These are phyloP conservation scores for Hebeloma cylindrosporum DNA, from an alignment of 768 basidiomycete species.

Conservation along the genomic window DNA sequence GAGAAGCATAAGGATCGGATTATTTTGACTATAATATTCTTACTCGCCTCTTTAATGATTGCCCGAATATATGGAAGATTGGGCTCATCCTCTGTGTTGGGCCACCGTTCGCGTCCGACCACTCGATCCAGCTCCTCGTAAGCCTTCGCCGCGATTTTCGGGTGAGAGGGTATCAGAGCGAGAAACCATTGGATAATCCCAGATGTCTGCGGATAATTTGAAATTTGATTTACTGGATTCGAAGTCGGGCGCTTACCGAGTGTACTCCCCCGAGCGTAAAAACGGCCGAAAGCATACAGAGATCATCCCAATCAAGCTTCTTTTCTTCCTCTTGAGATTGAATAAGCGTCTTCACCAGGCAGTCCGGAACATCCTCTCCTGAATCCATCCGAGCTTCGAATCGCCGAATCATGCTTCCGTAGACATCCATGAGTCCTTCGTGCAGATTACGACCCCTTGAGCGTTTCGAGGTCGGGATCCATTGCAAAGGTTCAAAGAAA, in stretches of 20 bases:
- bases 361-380: constrained; percentile 42
- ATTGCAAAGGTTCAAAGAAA: constrained; percentile 43
- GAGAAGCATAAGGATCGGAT: constrained; percentile 1
- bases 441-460: constrained; percentile 43
- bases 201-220: constrained; percentile 27
- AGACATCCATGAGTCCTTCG: constrained; percentile 34
- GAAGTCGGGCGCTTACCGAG: constrained; percentile 25
- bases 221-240: not conserved
- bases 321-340: constrained; percentile 34
- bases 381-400: constrained; percentile 35
- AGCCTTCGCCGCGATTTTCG: constrained; percentile 24
- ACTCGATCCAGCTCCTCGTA: constrained; percentile 29
- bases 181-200: constrained; percentile 41
- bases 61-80: constrained; percentile 26
- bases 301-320: constrained; percentile 37
- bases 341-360: constrained; percentile 41
- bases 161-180: constrained; percentile 33
- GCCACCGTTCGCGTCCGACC: constrained; percentile 23
- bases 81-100: constrained; percentile 20
- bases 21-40: not conserved
- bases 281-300: constrained; percentile 38
- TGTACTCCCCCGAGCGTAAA: constrained; percentile 50
- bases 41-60: constrained; percentile 29
- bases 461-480: constrained; percentile 39
- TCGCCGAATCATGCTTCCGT: constrained; percentile 39